Percentiles rank a stretch among this genome's conserved stretches.
phyloP scores from a whole-genome alignment of 495 filamentous ascomycete species.

The Tuber microsphaerosporum region DNA sequence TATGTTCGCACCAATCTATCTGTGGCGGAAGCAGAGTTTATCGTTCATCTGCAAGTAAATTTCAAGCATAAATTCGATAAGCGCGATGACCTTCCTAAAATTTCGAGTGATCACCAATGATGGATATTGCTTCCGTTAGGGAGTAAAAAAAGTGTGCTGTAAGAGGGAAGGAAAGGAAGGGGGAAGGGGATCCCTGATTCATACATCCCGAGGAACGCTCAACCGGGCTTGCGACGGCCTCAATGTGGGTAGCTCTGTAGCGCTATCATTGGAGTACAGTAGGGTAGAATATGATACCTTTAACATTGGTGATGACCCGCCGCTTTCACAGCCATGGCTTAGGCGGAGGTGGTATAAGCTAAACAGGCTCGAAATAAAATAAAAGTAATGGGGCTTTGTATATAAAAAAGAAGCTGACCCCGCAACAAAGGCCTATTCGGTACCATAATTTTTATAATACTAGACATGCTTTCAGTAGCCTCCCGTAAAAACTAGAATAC shows the following conservation, averaged over 20 bases:
- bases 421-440: neutral
- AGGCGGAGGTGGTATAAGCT: no score
- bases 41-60: no score
- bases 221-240: neutral
- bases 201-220: neutral
- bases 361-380: neutral
- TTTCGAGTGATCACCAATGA: neutral
- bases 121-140: neutral
- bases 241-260: neutral
- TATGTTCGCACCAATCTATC: neutral
- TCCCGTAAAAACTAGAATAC: no score
- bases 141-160: neutral
- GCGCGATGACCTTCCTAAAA: neutral
- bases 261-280: no score
- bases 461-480: neutral
- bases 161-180: neutral
- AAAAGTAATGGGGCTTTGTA: neutral
- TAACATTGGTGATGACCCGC: no score
- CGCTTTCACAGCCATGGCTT: no score
- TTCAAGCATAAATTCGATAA: neutral
- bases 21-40: no score
- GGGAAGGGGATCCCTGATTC: neutral
- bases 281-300: no score
- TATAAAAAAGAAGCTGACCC: no score
- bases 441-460: neutral